These are phyloP conservation scores for Podaxis sp. DNA, from an alignment of 768 basidiomycete genomes.

Conservation along the genomic window DNA sequence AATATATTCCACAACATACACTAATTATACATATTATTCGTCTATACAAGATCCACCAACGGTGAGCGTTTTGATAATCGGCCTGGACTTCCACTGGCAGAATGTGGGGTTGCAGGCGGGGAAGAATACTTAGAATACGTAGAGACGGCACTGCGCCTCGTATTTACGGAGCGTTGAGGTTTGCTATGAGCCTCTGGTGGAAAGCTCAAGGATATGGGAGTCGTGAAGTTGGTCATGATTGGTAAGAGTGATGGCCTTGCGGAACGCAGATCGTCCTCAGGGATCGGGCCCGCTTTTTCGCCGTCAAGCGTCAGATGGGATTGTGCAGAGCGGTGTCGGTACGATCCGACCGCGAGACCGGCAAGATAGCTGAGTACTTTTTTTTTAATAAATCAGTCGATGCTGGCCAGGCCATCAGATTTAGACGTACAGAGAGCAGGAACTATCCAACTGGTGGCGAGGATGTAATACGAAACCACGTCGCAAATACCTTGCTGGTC, in stretches of 20 bases:
- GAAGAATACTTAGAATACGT: background rate
- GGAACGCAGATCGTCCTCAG: background rate
- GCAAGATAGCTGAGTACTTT: constrained; percentile 42
- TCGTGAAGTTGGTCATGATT: background rate
- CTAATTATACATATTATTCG: background rate
- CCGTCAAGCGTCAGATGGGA: background rate
- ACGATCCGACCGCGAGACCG: constrained; percentile 38
- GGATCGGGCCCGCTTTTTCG: background rate
- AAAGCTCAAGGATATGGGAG: background rate
- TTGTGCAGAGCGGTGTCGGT: constrained; percentile 23
- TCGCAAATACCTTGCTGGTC: constrained; percentile 23
- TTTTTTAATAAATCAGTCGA: constrained; percentile 7
- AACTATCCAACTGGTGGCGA: constrained; percentile 25
- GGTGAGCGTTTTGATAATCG: constrained; percentile 9
- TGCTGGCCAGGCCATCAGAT: too few species aligned
- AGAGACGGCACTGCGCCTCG: background rate
- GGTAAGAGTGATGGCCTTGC: constrained; percentile 19
- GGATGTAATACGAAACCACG: constrained; percentile 20
- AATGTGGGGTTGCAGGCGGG: background rate
- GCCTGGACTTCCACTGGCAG: background rate
- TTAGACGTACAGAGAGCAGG: constrained; percentile 23
- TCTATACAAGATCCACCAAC: background rate
- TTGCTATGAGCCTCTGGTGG: background rate
- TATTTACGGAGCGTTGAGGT: background rate
- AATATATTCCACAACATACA: background rate